Base-by-base conservation (phyloP, 129 eudicot genomes). In the Flaveria brownii region DNA sequence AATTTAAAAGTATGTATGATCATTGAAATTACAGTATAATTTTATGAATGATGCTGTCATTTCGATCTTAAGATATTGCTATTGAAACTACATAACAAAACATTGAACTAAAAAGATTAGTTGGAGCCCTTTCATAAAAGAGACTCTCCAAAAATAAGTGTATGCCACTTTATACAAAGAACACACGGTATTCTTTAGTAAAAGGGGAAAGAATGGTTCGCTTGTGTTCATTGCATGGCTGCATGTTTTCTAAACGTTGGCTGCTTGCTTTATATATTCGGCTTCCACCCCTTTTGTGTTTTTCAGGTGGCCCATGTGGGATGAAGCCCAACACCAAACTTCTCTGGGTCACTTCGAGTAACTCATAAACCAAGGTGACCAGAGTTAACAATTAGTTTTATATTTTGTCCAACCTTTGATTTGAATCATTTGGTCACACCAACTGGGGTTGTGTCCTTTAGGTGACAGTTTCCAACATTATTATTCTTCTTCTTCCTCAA, bases 111-210 rank as follows among this genome's bases (percentile, higher is more conserved):
- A 57, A 22, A 22, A 22, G 36, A 59, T 22, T 59, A 2, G 45
- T 62, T 62, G 68, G 46, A 63, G 69, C 22, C 69, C 68, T 62
- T 26, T 1, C 0, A 0, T 4, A 5, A 1, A 63, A 63, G 69
- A 6, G 22, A 13, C 69, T 63, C 45, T 63, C 46, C 45, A 63
- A 63, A 63, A 63, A 63, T 63, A 10, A 1, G 1, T 5, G 4
- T 63, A 66, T 68, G 59, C 78, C 72, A 54, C 55, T 68, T 56
- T 67, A 59, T 26, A 56, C 61, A 61, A 23, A 84, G 75, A 81
- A 66, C 90, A 89, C 96, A 89, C 89, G 85, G 91, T 89, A 89
- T 87, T 89, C 89, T 87, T 89, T 89, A 89, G 91, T 87, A 89
- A 89, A 87, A 89, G 91, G 91, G 90, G 88, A 89, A 89, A 89